Percentiles rank a stretch among this genome's conserved stretches.
These are phyloP conservation scores for Desmodesmus armatus DNA, from an alignment of 139 green algal genomes.

Conservation along the genomic window DNA sequence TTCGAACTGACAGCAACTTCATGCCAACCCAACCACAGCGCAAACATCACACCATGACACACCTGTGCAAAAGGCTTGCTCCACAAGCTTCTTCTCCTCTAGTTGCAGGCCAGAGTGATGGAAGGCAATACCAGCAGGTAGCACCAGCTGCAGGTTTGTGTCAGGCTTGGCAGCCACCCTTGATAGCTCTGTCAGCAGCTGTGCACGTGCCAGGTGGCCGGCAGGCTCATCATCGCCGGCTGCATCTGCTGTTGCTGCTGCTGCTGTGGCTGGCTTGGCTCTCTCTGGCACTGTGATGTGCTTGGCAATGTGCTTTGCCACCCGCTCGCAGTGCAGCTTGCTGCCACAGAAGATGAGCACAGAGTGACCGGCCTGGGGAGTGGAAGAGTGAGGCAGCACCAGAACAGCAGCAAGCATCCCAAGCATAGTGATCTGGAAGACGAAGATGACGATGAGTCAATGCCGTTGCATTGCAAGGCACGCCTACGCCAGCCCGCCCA, in stretches of 20 bases:
- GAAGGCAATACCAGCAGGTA: slow-evolving; percentile 82
- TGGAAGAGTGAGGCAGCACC: neutral
- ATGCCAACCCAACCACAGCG: no score
- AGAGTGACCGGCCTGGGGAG: slow-evolving; percentile 66
- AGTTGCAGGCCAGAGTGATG: slow-evolving; percentile 64
- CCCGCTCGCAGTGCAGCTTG: slow-evolving; percentile 63
- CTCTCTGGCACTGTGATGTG: slow-evolving; percentile 20
- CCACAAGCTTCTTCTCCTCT: slow-evolving; percentile 73
- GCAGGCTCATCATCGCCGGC: neutral
- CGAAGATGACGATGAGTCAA: neutral
- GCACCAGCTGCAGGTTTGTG: slow-evolving; percentile 18
- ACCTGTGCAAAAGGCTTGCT: slow-evolving; percentile 73
- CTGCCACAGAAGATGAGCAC: slow-evolving; percentile 92
- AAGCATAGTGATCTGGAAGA: no score
- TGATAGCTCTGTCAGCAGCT: slow-evolving; percentile 3
- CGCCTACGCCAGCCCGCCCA: neutral
- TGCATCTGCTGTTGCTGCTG: neutral
- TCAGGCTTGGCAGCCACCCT: neutral
- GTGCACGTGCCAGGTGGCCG: neutral
- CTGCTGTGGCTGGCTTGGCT: neutral
- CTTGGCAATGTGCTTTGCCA: slow-evolving; percentile 24
- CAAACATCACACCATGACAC: no score
- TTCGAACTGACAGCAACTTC: no score
- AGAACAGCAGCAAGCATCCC: neutral
- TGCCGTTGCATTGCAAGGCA: neutral